These are phyloP conservation scores for Blastomyces gilchristii DNA, from an alignment of 2,329 filamentous ascomycete species.

Conservation along the genomic window DNA sequence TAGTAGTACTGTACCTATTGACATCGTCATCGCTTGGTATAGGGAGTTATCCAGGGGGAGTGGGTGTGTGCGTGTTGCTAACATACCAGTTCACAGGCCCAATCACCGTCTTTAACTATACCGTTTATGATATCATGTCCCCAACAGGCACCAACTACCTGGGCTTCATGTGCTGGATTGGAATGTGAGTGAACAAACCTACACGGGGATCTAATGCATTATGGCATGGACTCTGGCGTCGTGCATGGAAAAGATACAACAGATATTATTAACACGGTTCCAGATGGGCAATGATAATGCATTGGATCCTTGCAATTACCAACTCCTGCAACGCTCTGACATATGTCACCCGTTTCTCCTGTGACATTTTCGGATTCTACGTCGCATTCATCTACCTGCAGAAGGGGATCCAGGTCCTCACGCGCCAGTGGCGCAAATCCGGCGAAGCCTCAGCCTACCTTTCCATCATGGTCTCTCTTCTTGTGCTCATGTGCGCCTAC, in stretches of 20 bases:
- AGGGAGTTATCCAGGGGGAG: background rate
- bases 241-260: background rate
- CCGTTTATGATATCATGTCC: constrained; percentile 78
- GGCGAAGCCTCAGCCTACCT: constrained; percentile 60
- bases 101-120: constrained; percentile 91
- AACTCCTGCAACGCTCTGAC: constrained; percentile 83
- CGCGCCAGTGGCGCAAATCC: constrained; percentile 54
- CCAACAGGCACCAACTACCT: constrained; percentile 71
- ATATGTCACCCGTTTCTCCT: constrained; percentile 84
- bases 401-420: constrained; percentile 79
- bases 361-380: constrained; percentile 90
- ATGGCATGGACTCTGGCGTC: background rate
- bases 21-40: background rate
- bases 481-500: constrained; percentile 70
- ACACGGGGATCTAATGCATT: background rate
- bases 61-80: constrained; percentile 30
- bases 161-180: constrained; percentile 86
- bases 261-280: background rate
- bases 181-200: constrained; percentile 48
- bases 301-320: constrained; percentile 71
- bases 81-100: constrained; percentile 52
- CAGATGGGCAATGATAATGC: constrained; percentile 73
- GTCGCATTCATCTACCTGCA: constrained; percentile 87
- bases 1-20: constrained; percentile 11
- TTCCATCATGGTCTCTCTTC: constrained; percentile 62